phyloP scores from a whole-genome alignment of 2,329 filamentous ascomycete species.

The Trematosphaeria pertusa region DNA sequence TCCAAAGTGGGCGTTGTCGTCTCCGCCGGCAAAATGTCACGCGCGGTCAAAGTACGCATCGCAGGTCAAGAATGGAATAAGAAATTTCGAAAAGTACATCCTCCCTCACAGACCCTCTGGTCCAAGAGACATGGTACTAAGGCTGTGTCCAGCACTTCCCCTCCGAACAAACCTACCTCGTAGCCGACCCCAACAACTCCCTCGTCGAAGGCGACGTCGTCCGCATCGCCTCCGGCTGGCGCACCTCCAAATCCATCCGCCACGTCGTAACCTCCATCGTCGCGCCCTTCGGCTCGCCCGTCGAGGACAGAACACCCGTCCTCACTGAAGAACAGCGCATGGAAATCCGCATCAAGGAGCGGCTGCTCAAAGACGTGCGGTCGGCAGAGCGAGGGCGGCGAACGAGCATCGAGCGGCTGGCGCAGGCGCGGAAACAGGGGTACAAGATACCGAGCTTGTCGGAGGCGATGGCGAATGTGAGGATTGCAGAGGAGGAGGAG shows the following conservation, averaged over 20 bases:
- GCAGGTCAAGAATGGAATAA: slow-evolving; percentile 76
- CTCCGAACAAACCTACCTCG: slow-evolving; percentile 69
- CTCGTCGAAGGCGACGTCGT: slow-evolving; percentile 78
- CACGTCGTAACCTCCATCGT: slow-evolving; percentile 80
- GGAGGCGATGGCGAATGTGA: slow-evolving; percentile 38
- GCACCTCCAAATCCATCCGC: slow-evolving; percentile 69
- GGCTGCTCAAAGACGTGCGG: slow-evolving; percentile 64
- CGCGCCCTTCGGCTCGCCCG: slow-evolving; percentile 70
- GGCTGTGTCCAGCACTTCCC: slow-evolving; percentile 65
- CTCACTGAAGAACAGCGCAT: slow-evolving; percentile 69
- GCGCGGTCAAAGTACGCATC: slow-evolving; percentile 79
- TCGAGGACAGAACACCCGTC: slow-evolving; percentile 70
- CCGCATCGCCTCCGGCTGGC: slow-evolving; percentile 70
- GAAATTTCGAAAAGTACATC: slow-evolving; percentile 71
- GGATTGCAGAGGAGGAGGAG: slow-evolving; percentile 26
- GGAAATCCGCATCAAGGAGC: slow-evolving; percentile 61
- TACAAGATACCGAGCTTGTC: slow-evolving; percentile 37
- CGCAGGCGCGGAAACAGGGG: slow-evolving; percentile 35
- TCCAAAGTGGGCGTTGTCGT: slow-evolving; percentile 70
- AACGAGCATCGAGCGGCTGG: slow-evolving; percentile 36
- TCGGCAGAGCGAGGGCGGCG: slow-evolving; percentile 47
- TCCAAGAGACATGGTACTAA: neutral
- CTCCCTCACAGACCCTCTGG: neutral
- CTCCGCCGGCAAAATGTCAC: slow-evolving; percentile 77
- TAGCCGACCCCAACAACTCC: slow-evolving; percentile 79